Conservation (phyloP, 371 early-diverging fungal species). For the Mucor ambiguus region DNA sequence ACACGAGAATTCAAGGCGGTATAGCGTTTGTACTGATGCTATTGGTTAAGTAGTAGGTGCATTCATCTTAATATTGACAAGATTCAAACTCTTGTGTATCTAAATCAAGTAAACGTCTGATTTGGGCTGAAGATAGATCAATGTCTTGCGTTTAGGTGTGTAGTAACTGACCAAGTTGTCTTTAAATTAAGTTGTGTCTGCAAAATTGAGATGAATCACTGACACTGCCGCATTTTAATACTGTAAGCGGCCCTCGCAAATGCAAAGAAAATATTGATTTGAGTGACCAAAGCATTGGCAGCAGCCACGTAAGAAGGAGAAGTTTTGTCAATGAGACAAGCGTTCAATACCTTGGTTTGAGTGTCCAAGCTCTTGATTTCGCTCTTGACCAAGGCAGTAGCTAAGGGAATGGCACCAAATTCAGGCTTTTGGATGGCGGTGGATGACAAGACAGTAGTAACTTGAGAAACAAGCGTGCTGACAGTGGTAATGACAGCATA, state of each 20-base stretch:
- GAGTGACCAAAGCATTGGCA: constrained; percentile 13
- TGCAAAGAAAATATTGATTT: constrained; percentile 14
- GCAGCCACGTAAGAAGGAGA: constrained; percentile 4
- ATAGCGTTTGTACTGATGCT: too few species aligned
- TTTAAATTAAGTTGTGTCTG: too few species aligned
- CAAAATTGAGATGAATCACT: too few species aligned
- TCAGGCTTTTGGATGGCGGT: constrained; percentile 18
- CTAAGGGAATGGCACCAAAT: constrained; percentile 13
- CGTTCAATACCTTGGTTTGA: constrained; percentile 10
- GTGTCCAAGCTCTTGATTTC: constrained; percentile 6
- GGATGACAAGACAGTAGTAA: constrained; percentile 7
- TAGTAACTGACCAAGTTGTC: too few species aligned
- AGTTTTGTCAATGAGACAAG: constrained; percentile 19
- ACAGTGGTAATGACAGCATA: constrained; percentile 18
- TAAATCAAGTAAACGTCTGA: too few species aligned
- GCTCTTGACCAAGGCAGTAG: constrained; percentile 14
- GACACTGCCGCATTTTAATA: too few species aligned
- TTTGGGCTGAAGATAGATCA: too few species aligned
- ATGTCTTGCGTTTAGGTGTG: too few species aligned
- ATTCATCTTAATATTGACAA: too few species aligned
- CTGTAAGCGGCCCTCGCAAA: constrained; percentile 15
- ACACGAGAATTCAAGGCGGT: too few species aligned
- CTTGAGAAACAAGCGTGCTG: constrained; percentile 3
- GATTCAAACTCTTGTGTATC: too few species aligned
- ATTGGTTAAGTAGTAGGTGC: too few species aligned